Evolutionary conservation across 768 basidiomycete species (phyloP).

Genomic region (Pulveroboletus sp.): DNA sequence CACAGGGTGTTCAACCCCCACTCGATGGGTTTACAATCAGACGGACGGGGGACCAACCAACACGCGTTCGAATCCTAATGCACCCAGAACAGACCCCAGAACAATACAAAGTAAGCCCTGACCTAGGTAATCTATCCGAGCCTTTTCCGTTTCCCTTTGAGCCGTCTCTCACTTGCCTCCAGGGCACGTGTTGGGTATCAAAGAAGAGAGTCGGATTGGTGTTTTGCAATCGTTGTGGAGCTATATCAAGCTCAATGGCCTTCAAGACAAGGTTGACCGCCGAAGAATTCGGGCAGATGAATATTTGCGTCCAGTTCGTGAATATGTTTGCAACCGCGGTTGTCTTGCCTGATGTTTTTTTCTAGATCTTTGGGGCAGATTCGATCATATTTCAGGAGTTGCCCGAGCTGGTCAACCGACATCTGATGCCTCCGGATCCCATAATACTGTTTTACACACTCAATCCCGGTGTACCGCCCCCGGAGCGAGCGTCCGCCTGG

Average conservation of each 20-base stretch:
- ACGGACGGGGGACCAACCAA: constrained; percentile 73
- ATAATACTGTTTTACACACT: constrained; percentile 73
- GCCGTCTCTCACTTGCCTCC: constrained; percentile 1
- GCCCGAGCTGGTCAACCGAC: constrained; percentile 81
- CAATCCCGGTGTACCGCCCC: constrained; percentile 55
- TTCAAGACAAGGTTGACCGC: constrained; percentile 81
- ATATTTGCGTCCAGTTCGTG: constrained; percentile 54
- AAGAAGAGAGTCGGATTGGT: constrained; percentile 79
- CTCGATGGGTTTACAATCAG: constrained; percentile 86
- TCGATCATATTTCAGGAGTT: constrained; percentile 71
- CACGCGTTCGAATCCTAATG: constrained; percentile 78
- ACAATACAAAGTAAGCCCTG: constrained; percentile 73
- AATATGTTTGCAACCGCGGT: background rate
- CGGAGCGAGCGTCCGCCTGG: constrained; percentile 73
- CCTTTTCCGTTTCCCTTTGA: background rate
- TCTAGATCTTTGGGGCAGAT: constrained; percentile 69
- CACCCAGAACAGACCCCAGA: constrained; percentile 86
- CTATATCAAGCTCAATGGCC: constrained; percentile 78
- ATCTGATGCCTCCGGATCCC: constrained; percentile 72
- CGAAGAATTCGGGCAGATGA: constrained; percentile 67
- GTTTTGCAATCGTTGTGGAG: constrained; percentile 86
- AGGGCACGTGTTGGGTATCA: constrained; percentile 69
- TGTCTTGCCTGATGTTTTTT: background rate
- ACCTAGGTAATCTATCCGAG: constrained; percentile 48
- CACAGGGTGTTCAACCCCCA: constrained; percentile 49